Conservation (phyloP, 140 eudicot genomes). For the Flaveria floridana region DNA sequence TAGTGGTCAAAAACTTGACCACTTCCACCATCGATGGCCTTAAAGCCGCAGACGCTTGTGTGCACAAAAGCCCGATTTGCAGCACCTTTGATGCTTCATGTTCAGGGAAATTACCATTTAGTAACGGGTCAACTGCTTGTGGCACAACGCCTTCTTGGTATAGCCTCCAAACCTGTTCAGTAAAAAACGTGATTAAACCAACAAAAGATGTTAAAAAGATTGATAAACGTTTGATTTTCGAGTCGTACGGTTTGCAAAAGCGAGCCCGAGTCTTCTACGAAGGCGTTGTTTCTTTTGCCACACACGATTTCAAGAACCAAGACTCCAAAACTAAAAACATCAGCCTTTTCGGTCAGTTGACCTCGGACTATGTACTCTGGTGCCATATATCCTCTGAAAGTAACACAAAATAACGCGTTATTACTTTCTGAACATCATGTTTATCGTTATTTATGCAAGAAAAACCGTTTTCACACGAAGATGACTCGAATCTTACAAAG, state of each 20-base stretch:
- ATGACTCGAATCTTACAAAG: constrained; percentile 49
- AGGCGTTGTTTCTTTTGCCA: constrained; percentile 61
- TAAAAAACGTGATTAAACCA: background rate
- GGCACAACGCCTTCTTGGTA: constrained; percentile 43
- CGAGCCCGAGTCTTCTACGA: constrained; percentile 53
- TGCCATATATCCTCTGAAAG: constrained; percentile 81
- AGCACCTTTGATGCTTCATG: constrained; percentile 49
- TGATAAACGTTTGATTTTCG: background rate
- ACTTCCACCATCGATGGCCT: constrained; percentile 69
- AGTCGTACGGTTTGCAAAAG: constrained; percentile 61
- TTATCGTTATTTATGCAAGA: background rate
- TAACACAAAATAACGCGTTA: background rate
- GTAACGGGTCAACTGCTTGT: constrained; percentile 48
- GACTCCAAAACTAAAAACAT: constrained; percentile 71
- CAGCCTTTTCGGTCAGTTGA: constrained; percentile 80
- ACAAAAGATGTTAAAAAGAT: background rate
- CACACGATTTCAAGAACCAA: constrained; percentile 66
- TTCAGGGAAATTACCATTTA: constrained; percentile 45
- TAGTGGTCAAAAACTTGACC: constrained; percentile 40
- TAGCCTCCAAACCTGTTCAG: constrained; percentile 55
- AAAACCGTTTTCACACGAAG: background rate
- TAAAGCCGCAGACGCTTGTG: constrained; percentile 56
- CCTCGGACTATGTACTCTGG: constrained; percentile 83
- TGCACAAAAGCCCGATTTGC: constrained; percentile 61
- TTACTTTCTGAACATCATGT: background rate